A percentile compares a stretch with the other conserved stretches of the same genome.
Conservation (phyloP, 805 yeast genomes). For the Metschnikowia sp. region DNA sequence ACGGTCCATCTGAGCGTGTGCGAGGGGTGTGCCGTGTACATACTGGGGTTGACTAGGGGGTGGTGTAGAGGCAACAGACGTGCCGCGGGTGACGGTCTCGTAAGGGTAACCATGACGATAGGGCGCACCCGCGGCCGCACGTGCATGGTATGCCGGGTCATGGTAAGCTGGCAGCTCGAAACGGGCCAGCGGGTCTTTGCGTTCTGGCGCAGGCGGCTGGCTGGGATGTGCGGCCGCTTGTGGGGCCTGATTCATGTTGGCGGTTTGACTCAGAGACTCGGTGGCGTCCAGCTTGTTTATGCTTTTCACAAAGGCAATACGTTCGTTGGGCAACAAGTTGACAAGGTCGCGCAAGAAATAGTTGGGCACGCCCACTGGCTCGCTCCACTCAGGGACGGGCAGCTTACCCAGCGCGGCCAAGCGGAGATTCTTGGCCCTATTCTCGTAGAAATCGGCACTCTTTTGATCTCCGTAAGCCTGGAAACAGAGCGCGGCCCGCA, state of each 20-base stretch:
- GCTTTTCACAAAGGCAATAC: constrained; percentile 38
- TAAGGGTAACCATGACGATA: constrained; percentile 2
- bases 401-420: constrained; percentile 42
- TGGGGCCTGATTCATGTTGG: not conserved
- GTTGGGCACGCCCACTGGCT: constrained; percentile 48
- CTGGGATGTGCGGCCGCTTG: not conserved
- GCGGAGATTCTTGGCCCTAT: constrained; percentile 41
- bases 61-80: constrained; percentile 3
- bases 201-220: not conserved
- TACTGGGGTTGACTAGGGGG: constrained; percentile 11
- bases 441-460: constrained; percentile 40
- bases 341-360: constrained; percentile 41
- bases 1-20: constrained; percentile 1
- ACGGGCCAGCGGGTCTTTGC: too few species aligned
- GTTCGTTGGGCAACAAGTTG: constrained; percentile 39
- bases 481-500: constrained; percentile 49
- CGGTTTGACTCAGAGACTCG: not conserved
- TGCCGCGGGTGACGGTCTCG: constrained; percentile 1
- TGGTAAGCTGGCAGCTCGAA: too few species aligned
- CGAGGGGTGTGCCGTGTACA: constrained; percentile 2
- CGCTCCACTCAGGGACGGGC: constrained; percentile 43
- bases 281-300: constrained; percentile 13
- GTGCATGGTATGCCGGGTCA: not conserved
- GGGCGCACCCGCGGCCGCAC: not conserved
- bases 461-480: constrained; percentile 44